Conservation (phyloP, 129 eudicot genomes). For the Logfia minima region DNA sequence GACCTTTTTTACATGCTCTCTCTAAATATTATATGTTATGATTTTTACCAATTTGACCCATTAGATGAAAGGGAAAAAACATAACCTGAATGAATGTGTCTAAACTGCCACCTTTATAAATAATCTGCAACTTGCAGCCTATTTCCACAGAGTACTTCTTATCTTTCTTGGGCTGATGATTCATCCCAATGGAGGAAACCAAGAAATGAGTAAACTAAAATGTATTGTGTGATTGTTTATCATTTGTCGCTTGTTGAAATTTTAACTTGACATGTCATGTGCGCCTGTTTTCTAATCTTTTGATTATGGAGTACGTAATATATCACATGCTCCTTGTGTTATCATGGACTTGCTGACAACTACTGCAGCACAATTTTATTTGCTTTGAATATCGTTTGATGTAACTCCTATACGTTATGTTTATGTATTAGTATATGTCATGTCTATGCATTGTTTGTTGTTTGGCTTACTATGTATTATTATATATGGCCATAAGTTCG, state of each 20-base stretch:
- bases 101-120: background rate
- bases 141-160: background rate
- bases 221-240: background rate
- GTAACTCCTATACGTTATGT: background rate
- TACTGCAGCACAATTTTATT: background rate
- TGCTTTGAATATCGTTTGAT: background rate
- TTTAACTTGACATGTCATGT: background rate
- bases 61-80: too few relatives aligned
- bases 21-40: too few relatives aligned
- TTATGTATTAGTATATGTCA: background rate
- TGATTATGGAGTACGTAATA: background rate
- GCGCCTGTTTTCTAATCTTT: background rate
- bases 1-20: background rate
- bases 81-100: background rate
- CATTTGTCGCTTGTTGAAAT: background rate
- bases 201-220: background rate
- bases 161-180: background rate
- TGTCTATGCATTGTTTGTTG: background rate
- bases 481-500: too few relatives aligned
- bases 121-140: background rate
- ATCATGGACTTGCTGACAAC: conserved; percentile 9
- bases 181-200: background rate
- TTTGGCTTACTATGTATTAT: background rate
- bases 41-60: too few relatives aligned
- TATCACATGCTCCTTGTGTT: background rate